These are phyloP conservation scores for Diaporthe ilicicola DNA, from an alignment of 2,329 filamentous ascomycete genomes.

Conservation along the genomic window DNA sequence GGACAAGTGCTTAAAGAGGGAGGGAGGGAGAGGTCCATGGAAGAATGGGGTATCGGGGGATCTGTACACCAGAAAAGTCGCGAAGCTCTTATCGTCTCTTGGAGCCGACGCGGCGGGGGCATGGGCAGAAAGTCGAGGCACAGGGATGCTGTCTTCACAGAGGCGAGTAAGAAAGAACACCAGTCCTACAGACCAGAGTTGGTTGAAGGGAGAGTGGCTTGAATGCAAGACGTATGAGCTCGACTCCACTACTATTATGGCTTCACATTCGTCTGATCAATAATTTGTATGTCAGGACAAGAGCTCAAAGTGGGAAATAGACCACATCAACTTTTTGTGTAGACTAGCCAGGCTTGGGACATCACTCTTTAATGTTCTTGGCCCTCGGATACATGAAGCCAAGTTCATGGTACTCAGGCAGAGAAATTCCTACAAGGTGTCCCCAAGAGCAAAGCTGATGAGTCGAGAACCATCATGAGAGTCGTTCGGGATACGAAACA, in stretches of 20 bases:
- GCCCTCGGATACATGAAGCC: neutral
- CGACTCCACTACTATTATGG: too few relatives aligned
- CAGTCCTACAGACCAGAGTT: too few relatives aligned
- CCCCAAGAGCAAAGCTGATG: neutral
- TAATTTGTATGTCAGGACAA: neutral
- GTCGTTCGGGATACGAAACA: neutral
- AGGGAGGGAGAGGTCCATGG: neutral
- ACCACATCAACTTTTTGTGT: fast-evolving
- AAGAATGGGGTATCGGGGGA: too few relatives aligned
- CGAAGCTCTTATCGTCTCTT: neutral
- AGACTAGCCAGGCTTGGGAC: neutral
- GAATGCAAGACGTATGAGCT: neutral
- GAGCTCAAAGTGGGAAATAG: too few relatives aligned
- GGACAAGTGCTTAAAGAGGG: neutral
- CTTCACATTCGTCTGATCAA: too few relatives aligned
- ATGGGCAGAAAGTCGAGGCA: too few relatives aligned
- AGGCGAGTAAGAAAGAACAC: too few relatives aligned
- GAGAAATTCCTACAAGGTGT: neutral
- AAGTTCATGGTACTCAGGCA: too few relatives aligned
- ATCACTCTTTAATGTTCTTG: neutral
- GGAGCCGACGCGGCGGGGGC: neutral
- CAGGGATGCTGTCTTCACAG: too few relatives aligned
- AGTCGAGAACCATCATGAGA: neutral
- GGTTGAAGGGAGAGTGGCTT: too few relatives aligned
- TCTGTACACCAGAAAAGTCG: too few relatives aligned